Base-by-base conservation (phyloP, 768 basidiomycete genomes). In the Termitomyces heimii region DNA sequence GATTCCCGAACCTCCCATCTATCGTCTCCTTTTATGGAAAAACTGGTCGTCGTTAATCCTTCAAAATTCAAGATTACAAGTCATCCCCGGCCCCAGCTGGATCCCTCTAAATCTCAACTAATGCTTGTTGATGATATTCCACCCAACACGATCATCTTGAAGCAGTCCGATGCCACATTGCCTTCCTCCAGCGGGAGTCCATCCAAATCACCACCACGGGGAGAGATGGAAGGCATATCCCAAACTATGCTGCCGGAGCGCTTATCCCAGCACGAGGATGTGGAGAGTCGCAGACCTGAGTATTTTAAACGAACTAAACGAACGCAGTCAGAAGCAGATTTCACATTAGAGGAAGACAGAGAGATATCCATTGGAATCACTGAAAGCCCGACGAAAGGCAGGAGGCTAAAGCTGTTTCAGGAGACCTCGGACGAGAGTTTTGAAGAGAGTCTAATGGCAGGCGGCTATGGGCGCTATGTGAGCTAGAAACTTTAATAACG, bases 381-480 rank as follows among this genome's bases (percentile, higher is more conserved):
- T 62, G 83, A 86, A 61, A 89, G 82, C 62, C 88, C 89, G 0
- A 68, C 76, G 54, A 90, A 86, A 70, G 90, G 90, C 1, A 76
- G 89, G 56, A 76, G 88, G 51, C 73, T 91, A 35, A 85, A 83
- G 61, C 69, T 92, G 40, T 92, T 91, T 68, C 88, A 89, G 67
- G 88, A 89, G 71, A 90, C 88, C 0, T 87, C 86, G 4, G 88
- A 89, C 46, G 88, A 89, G 70, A 91, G 88, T 64, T 91, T 92
- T 63, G 89, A 92, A 64, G 89, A 92, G 70, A 88, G 88, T 62
- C 68, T 91, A 42, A 88, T 90, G 82, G 88, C 88, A 20, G 88
- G 88, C 31, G 89, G 89, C 8, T 91, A 91, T 68, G 87, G 84
- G 1, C 79, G 80, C 60, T 91, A 90, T 68, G 89, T 86, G 67